Conservation (phyloP, 1,284 basidiomycete genomes). For the Lentinus polychrous region DNA sequence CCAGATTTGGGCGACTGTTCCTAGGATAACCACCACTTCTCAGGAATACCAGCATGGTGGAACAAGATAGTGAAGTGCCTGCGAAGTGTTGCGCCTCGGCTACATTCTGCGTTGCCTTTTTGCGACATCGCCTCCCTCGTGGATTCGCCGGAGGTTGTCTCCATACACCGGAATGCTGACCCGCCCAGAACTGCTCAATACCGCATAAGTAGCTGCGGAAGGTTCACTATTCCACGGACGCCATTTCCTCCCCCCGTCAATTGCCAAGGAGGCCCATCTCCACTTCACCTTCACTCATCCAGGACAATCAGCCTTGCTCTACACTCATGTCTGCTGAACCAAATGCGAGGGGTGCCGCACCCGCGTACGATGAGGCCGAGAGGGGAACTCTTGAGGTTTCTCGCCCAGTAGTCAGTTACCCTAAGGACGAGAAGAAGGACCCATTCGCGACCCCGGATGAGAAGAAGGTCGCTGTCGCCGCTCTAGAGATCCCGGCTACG, state of each 20-base stretch:
- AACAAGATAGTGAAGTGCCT: conserved; percentile 1
- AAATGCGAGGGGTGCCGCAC: conserved; percentile 23
- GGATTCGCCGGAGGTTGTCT: conserved; percentile 1
- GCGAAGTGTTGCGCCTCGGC: conserved; percentile 6
- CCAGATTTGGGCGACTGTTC: conserved; percentile 2
- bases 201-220: conserved; percentile 3
- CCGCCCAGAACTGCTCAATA: not conserved
- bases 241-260: conserved; percentile 10
- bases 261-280: not conserved
- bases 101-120: conserved; percentile 2
- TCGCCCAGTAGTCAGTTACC: conserved; percentile 20
- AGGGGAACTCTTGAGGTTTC: conserved; percentile 44
- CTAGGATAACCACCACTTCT: conserved; percentile 1
- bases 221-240: not conserved
- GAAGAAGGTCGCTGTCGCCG: conserved; percentile 12
- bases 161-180: not conserved
- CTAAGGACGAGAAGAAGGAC: conserved; percentile 31
- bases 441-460: conserved; percentile 13
- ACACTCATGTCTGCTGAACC: conserved; percentile 20
- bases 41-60: conserved; percentile 4
- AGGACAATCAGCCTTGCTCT: conserved; percentile 8
- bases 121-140: conserved; percentile 8
- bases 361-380: conserved; percentile 47
- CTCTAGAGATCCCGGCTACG: conserved; percentile 26
- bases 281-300: conserved; percentile 2